phyloP scores from a whole-genome alignment of 495 filamentous ascomycete species.

The Cercophora newfieldiana region DNA sequence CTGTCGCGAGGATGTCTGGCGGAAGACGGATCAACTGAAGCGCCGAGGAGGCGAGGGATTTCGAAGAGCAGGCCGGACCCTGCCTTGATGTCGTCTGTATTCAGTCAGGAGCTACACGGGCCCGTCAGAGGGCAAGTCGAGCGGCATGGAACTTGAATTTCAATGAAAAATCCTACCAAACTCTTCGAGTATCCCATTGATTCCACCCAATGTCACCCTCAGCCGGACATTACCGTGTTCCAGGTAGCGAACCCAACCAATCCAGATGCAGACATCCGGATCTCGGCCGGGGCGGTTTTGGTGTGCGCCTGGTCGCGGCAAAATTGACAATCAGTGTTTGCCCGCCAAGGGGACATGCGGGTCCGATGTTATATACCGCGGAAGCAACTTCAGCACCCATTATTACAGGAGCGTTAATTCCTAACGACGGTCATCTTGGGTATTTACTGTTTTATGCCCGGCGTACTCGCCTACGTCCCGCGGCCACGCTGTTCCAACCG shows the following conservation, averaged over 20 bases:
- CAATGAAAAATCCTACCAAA: not conserved
- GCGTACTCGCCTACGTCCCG: not conserved
- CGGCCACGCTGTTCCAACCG: not conserved
- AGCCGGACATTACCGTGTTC: not conserved
- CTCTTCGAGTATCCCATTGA: not conserved
- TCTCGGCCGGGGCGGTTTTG: not conserved
- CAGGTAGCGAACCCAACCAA: not conserved
- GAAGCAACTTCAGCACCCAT: not conserved
- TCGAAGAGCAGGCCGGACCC: no score
- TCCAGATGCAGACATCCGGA: not conserved
- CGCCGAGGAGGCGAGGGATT: no score
- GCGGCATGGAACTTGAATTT: no score
- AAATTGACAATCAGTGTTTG: not conserved
- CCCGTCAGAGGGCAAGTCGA: no score
- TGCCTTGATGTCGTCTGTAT: no score
- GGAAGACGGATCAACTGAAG: slow-evolving; percentile 1
- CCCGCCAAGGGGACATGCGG: not conserved
- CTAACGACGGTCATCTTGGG: not conserved
- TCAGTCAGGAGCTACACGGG: no score
- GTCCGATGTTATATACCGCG: not conserved
- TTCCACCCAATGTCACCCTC: not conserved
- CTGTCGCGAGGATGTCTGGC: slow-evolving; percentile 1
- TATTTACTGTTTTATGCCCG: not conserved
- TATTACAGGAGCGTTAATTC: not conserved
- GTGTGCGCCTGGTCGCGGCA: not conserved